These are phyloP conservation scores for Colletotrichum sp. DNA, from an alignment of 2,329 filamentous ascomycete genomes.

Conservation along the genomic window DNA sequence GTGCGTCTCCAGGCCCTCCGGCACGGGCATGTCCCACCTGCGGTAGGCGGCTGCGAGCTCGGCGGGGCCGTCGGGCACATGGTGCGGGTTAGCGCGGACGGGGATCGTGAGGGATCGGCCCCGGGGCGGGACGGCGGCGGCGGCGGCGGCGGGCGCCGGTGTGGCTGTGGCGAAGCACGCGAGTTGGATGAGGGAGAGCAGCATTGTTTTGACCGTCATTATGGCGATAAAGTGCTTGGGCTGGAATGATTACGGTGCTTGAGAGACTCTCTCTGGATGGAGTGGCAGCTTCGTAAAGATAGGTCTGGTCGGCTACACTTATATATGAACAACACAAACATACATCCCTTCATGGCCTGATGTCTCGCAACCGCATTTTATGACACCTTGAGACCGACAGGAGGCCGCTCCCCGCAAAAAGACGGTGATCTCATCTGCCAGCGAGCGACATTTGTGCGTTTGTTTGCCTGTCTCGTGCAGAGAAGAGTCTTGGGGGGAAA, in stretches of 20 bases:
- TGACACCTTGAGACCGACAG: neutral
- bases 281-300: neutral
- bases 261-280: neutral
- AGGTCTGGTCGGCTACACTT: neutral
- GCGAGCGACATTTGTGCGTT: neutral
- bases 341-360: neutral
- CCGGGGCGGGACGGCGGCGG: neutral
- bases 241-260: neutral
- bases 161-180: neutral
- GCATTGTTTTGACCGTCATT: neutral
- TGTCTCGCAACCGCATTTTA: neutral
- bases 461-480: neutral
- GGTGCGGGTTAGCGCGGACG: conserved; percentile 3
- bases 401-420: neutral
- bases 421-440: neutral
- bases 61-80: conserved; percentile 4
- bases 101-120: neutral
- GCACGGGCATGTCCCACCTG: conserved; percentile 12
- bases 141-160: neutral
- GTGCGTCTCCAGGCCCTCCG: conserved; percentile 2
- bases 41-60: conserved; percentile 11
- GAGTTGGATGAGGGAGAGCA: neutral
- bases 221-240: neutral
- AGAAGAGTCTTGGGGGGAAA: neutral
- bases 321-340: neutral